phyloP scores from a whole-genome alignment of 176 grass and related monocot genomes.

The Alopecurus myosuroides region DNA sequence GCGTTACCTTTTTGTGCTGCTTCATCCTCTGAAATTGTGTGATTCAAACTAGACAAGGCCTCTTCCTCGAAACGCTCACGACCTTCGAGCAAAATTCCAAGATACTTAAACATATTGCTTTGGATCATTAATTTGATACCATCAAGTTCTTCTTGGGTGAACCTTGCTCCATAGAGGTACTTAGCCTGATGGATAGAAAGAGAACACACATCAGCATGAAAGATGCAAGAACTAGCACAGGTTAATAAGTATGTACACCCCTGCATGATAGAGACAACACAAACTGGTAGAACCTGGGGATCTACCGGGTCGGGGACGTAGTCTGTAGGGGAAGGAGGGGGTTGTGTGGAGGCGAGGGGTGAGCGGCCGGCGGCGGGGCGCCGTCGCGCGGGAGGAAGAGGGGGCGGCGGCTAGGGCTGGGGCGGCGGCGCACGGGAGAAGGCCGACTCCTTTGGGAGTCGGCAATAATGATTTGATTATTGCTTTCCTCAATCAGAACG shows the following conservation, averaged over 20 bases:
- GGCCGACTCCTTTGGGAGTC: too few relatives aligned
- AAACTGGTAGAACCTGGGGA: too few relatives aligned
- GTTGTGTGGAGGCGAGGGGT: too few relatives aligned
- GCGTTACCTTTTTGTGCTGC: constrained; percentile 40
- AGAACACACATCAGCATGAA: constrained; percentile 14
- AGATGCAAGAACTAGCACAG: background rate
- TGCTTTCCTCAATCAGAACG: too few relatives aligned
- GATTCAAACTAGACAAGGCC: constrained; percentile 43
- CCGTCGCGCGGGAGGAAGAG: too few relatives aligned
- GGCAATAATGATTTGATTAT: too few relatives aligned
- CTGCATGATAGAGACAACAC: background rate
- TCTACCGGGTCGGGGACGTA: too few relatives aligned
- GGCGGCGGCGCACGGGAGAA: too few relatives aligned
- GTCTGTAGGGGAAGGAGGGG: too few relatives aligned
- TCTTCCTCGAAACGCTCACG: constrained; percentile 96
- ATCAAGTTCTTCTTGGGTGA: constrained; percentile 79
- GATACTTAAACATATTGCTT: constrained; percentile 98
- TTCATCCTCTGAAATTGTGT: constrained; percentile 23
- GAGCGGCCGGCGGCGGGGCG: too few relatives aligned
- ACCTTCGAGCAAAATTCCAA: constrained; percentile 88
- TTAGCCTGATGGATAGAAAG: constrained; percentile 53
- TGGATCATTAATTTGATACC: constrained; percentile 94
- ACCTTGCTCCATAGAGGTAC: constrained; percentile 75
- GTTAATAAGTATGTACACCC: background rate
- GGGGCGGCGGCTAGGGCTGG: too few relatives aligned